These are phyloP conservation scores for Myxozyma monticola DNA, from an alignment of 805 yeast genomes.

Conservation along the genomic window DNA sequence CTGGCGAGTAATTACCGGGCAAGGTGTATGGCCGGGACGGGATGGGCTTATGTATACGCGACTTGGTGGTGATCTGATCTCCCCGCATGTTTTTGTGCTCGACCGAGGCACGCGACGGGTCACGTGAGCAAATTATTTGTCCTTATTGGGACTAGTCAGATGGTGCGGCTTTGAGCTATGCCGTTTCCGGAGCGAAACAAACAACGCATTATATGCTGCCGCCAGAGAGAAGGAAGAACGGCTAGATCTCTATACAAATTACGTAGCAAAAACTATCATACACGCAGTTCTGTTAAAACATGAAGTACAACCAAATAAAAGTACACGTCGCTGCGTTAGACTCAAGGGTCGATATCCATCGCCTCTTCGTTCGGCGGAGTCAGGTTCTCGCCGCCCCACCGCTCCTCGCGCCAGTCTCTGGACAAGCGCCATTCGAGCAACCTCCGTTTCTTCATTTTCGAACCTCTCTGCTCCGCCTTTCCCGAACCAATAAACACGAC, in stretches of 20 bases:
- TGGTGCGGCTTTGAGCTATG: no score
- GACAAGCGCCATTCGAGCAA: slow-evolving; percentile 37
- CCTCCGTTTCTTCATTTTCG: slow-evolving; percentile 36
- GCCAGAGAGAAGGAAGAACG: no score
- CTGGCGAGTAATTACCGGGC: no score
- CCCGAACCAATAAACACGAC: slow-evolving; percentile 44
- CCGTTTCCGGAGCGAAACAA: no score
- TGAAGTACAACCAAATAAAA: background rate
- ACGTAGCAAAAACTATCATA: background rate
- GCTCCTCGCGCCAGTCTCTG: slow-evolving; percentile 22
- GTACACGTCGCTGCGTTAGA: background rate
- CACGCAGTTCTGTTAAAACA: background rate
- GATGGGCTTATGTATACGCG: no score
- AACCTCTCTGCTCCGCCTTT: slow-evolving; percentile 38
- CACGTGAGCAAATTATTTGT: no score
- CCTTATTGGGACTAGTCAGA: no score
- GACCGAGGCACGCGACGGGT: no score
- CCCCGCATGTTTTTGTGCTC: no score
- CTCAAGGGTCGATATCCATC: slow-evolving; percentile 1
- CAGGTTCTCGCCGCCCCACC: slow-evolving; percentile 8
- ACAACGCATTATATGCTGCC: no score
- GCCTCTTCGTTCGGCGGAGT: background rate
- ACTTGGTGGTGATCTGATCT: no score
- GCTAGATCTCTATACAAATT: background rate
- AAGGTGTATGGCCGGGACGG: no score